These are phyloP conservation scores for Taiwanofungus camphoratus DNA, from an alignment of 1,284 basidiomycete genomes.

Conservation along the genomic window DNA sequence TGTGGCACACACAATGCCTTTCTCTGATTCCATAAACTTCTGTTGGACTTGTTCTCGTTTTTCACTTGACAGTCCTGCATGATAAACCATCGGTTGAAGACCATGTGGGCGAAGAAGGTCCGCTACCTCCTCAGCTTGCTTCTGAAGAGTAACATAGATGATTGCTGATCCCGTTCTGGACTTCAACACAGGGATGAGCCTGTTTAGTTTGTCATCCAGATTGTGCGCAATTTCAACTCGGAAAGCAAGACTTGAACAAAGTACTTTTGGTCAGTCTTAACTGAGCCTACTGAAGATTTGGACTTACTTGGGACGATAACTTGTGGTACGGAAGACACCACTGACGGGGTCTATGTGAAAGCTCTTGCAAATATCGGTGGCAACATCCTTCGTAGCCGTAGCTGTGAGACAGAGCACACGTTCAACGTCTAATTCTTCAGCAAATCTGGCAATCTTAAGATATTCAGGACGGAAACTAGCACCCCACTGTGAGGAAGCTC, in stretches of 20 bases:
- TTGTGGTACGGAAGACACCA: constrained; percentile 38
- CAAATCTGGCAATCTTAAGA: constrained; percentile 54
- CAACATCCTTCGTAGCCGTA: constrained; percentile 61
- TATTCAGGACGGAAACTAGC: constrained; percentile 51
- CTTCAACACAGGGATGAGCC: constrained; percentile 39
- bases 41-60: constrained; percentile 53
- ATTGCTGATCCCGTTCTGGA: constrained; percentile 49
- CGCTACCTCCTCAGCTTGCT: constrained; percentile 60
- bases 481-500: constrained; percentile 37
- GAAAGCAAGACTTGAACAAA: constrained; percentile 44
- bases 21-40: constrained; percentile 58
- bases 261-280: too few relatives aligned
- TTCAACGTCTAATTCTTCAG: constrained; percentile 52
- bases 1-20: constrained; percentile 66
- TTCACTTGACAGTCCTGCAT: constrained; percentile 57
- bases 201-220: constrained; percentile 35
- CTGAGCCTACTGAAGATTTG: too few relatives aligned
- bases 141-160: constrained; percentile 66
- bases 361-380: constrained; percentile 56
- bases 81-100: constrained; percentile 58
- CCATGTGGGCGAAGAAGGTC: constrained; percentile 40
- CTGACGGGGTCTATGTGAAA: constrained; percentile 40
- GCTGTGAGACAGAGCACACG: constrained; percentile 74
- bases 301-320: constrained; percentile 36
- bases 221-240: constrained; percentile 45